Evolutionary conservation across 2,329 filamentous ascomycete species (phyloP).

Genomic region (Alternaria burnsii): DNA sequence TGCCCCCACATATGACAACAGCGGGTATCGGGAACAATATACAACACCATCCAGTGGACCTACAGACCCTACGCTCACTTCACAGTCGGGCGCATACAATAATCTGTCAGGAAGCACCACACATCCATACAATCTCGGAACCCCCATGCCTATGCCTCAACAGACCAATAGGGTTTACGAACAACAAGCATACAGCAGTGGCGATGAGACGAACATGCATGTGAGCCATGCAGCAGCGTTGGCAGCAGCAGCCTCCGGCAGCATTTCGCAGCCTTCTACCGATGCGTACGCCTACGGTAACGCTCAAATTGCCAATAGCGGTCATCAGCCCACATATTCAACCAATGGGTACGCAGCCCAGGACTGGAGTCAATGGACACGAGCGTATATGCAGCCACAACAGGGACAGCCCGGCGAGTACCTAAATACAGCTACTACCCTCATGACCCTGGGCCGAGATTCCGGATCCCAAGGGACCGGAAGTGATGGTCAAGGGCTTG

Average conservation of each 20-base stretch:
- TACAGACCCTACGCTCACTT: slow-evolving; percentile 32
- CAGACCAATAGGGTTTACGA: slow-evolving; percentile 35
- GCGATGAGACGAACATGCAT: slow-evolving; percentile 39
- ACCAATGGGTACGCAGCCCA: slow-evolving; percentile 37
- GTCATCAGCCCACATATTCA: slow-evolving; percentile 33
- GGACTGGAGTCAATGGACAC: slow-evolving; percentile 49
- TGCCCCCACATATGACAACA: slow-evolving; percentile 34
- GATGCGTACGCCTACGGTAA: slow-evolving; percentile 40
- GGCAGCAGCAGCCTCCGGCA: slow-evolving; percentile 35
- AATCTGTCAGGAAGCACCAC: slow-evolving; percentile 19
- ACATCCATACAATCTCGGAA: slow-evolving; percentile 40
- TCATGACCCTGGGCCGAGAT: slow-evolving; percentile 50
- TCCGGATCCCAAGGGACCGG: slow-evolving; percentile 28
- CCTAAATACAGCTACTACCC: slow-evolving; percentile 50
- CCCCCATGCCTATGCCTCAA: slow-evolving; percentile 31
- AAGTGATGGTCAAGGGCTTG: slow-evolving; percentile 26
- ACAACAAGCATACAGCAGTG: slow-evolving; percentile 37
- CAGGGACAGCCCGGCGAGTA: slow-evolving; percentile 42
- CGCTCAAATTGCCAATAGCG: slow-evolving; percentile 25
- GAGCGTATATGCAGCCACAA: slow-evolving; percentile 41
- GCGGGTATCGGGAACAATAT: slow-evolving; percentile 38
- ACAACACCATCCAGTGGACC: slow-evolving; percentile 22
- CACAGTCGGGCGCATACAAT: slow-evolving; percentile 34
- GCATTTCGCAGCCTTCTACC: slow-evolving; percentile 30
- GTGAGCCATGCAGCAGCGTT: slow-evolving; percentile 43